Evolutionary conservation across 345 rosid species (phyloP).

Genomic region (Clarkia xantiana): DNA sequence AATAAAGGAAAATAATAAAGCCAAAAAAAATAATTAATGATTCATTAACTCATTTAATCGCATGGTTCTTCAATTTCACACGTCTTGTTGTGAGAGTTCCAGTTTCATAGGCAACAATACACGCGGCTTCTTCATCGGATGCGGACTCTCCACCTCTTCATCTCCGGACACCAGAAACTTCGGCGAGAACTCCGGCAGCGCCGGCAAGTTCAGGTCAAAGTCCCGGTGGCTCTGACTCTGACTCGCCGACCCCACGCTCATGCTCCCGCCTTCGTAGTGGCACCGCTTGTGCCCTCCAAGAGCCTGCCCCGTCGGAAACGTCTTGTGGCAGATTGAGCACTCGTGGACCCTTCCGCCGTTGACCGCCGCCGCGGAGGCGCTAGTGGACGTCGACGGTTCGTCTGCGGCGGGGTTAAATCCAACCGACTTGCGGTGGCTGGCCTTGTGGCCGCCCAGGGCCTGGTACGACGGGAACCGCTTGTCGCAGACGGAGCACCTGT

Average conservation of each 20-base stretch:
- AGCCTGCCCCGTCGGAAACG: conserved; percentile 39
- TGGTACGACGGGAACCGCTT: conserved; percentile 16
- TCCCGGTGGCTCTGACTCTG: conserved; percentile 9
- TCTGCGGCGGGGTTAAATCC: conserved; percentile 1
- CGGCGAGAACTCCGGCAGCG: conserved; percentile 14
- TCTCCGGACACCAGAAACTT: conserved; percentile 9
- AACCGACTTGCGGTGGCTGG: conserved; percentile 13
- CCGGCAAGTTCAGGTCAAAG: conserved; percentile 17
- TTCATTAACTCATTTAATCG: background rate
- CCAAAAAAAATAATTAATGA: background rate
- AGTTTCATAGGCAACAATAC: conserved; percentile 5
- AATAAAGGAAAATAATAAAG: background rate
- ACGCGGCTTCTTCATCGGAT: conserved; percentile 15
- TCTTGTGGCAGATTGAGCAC: conserved; percentile 45
- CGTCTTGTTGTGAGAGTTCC: background rate
- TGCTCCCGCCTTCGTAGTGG: conserved; percentile 23
- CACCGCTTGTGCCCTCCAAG: conserved; percentile 41
- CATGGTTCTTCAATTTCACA: background rate
- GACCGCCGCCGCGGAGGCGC: conserved; percentile 12
- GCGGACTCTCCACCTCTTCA: conserved; percentile 21
- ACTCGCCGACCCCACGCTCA: conserved; percentile 10
- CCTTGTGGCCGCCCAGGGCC: conserved; percentile 20
- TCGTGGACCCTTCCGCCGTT: conserved; percentile 26
- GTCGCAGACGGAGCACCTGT: conserved; percentile 16
- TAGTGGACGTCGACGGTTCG: conserved; percentile 9